These are phyloP conservation scores for Pterula multifida DNA, from an alignment of 1,284 basidiomycete species.

Conservation along the genomic window DNA sequence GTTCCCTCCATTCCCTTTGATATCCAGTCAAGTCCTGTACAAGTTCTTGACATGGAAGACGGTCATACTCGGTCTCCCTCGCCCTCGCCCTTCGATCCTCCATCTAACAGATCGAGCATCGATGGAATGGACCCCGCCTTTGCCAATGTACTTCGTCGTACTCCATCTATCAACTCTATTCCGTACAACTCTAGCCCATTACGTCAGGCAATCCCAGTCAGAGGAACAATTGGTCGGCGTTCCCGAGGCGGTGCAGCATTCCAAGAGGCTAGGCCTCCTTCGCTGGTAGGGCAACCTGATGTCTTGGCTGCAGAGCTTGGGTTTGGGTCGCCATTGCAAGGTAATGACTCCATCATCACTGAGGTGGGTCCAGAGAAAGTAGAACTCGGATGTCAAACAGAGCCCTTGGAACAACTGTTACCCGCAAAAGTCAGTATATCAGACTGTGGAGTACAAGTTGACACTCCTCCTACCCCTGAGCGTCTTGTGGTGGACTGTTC, in stretches of 20 bases:
- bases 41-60: slow-evolving; percentile 20
- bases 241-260: slow-evolving; percentile 50
- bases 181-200: slow-evolving; percentile 42
- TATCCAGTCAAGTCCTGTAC: slow-evolving; percentile 27
- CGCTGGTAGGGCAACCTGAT: slow-evolving; percentile 56
- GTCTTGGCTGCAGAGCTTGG: slow-evolving; percentile 56
- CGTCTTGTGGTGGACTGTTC: not conserved
- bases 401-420: slow-evolving; percentile 16
- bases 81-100: slow-evolving; percentile 24
- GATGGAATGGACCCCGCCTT: slow-evolving; percentile 80
- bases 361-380: slow-evolving; percentile 33
- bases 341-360: slow-evolving; percentile 27
- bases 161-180: slow-evolving; percentile 40
- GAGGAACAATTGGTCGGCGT: slow-evolving; percentile 37
- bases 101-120: slow-evolving; percentile 51
- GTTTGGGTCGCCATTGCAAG: slow-evolving; percentile 30
- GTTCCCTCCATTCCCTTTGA: slow-evolving; percentile 37
- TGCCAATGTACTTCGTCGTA: slow-evolving; percentile 59
- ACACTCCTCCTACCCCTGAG: not conserved
- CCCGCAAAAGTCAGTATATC: slow-evolving; percentile 8
- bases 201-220: slow-evolving; percentile 37
- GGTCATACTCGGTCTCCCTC: slow-evolving; percentile 26
- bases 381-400: slow-evolving; percentile 57
- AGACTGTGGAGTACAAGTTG: not conserved
- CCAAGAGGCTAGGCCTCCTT: slow-evolving; percentile 53